These are phyloP conservation scores for Phyllosticta capitalensis DNA, from an alignment of 2,329 filamentous ascomycete species.

Conservation along the genomic window DNA sequence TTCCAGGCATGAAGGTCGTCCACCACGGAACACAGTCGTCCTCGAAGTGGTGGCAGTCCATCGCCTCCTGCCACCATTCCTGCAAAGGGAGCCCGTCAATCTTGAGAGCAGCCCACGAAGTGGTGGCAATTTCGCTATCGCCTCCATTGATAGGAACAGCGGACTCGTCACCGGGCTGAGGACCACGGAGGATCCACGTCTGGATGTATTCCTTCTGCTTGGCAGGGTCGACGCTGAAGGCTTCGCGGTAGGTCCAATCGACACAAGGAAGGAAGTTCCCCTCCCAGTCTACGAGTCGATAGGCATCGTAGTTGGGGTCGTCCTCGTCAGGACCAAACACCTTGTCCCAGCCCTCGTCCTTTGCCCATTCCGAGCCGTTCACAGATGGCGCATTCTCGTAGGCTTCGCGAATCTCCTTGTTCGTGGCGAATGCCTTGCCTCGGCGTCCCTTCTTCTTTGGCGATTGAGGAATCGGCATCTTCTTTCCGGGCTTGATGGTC, in stretches of 20 bases:
- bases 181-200: background rate
- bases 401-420: conserved; percentile 8
- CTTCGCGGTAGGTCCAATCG: background rate
- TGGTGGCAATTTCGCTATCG: conserved; percentile 4
- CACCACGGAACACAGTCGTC: conserved; percentile 25
- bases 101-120: background rate
- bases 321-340: background rate
- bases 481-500: background rate
- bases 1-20: conserved; percentile 14
- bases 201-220: conserved; percentile 11
- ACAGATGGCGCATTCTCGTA: background rate
- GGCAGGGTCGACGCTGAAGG: background rate
- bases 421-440: background rate
- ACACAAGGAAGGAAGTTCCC: conserved; percentile 35
- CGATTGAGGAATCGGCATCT: background rate
- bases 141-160: background rate
- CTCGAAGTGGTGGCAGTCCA: conserved; percentile 7
- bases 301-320: conserved; percentile 18
- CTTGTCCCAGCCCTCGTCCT: background rate
- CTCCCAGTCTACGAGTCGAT: conserved; percentile 35
- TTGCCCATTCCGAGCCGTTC: background rate
- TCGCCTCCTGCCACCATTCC: conserved; percentile 11
- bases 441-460: background rate
- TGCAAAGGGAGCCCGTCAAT: conserved; percentile 5
- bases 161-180: background rate